A percentile compares a stretch with the other conserved stretches of the same genome.
These are phyloP conservation scores for Harringtonia aguacate DNA, from an alignment of 2,329 filamentous ascomycete genomes.

Conservation along the genomic window DNA sequence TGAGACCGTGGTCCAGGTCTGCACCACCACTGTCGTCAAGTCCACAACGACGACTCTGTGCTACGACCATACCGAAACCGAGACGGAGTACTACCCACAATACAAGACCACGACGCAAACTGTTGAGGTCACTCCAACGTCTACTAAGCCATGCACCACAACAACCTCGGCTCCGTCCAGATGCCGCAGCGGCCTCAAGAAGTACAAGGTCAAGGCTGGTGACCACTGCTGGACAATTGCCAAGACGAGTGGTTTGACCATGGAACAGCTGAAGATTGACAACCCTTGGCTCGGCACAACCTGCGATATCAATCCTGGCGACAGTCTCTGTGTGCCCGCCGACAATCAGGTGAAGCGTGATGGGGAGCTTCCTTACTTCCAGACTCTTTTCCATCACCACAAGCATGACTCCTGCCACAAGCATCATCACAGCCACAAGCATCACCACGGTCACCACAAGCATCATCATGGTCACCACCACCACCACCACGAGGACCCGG, in stretches of 20 bases:
- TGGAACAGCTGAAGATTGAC: neutral
- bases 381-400: neutral
- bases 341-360: neutral
- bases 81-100: neutral
- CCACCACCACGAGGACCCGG: neutral
- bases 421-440: neutral
- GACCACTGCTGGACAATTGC: slow-evolving; percentile 6
- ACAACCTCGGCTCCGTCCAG: no score
- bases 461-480: neutral
- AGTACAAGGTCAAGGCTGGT: slow-evolving; percentile 1
- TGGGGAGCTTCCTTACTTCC: neutral
- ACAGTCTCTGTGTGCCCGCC: slow-evolving; percentile 4
- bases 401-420: neutral
- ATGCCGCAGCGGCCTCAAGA: neutral
- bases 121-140: neutral
- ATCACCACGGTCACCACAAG: neutral
- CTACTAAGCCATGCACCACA: neutral
- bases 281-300: slow-evolving; percentile 4
- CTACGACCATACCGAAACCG: neutral
- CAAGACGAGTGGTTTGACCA: neutral
- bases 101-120: neutral
- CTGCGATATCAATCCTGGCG: slow-evolving; percentile 1
- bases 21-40: slow-evolving; percentile 1
- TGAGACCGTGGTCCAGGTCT: neutral
- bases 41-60: neutral